Evolutionary conservation across 1,139 yeast species (phyloP), one percentile per base, ranked within the genome.

Genomic region (Diutina sp.): DNA sequence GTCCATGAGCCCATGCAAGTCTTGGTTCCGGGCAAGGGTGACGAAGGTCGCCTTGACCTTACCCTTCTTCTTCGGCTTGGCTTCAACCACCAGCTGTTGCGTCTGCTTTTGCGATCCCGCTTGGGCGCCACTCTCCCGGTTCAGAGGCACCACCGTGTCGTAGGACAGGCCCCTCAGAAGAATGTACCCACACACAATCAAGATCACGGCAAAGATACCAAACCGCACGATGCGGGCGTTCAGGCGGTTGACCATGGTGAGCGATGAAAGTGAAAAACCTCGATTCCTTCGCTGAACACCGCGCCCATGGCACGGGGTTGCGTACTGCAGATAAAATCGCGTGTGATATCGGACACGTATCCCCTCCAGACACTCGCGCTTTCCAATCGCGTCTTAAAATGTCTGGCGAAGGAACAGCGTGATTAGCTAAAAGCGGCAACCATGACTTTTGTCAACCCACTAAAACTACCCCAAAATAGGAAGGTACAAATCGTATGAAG

Each of bases 141-240:
- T 32, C 25, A 16, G 21, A 1, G 35, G 41, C n/a, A 14, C 53
- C 25, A 50, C 53, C 9, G 53, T 50, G n/a, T 28, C 48, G 56
- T 80, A 74, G 14, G 74, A 71, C 8, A 85, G 77, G 8, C 88
- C 88, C 62, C 79, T 76, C 25, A 87, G 78, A 53, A 84, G 76
- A 56, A 84, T 79, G 65, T 74, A 82, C 18, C 86, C 85, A 65
- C 85, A 81, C 28, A 77, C 70, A 56, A 84, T 72, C 64, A 84
- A 72, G 25, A 82, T 74, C 25, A 78, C 67, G 44, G 87, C 87
- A 65, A 83, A 79, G 54, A 82, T 74, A 51, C 80, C 86, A 64
- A 84, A 83, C 64, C 88, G 72, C 55, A 82, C 70, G 61, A 83
- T 66, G 64, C 88, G 78, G 59, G 87, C 85, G 66, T 82, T 83